Base-by-base conservation (phyloP, 2,329 filamentous ascomycete genomes). In the Colletotrichum tamarilloi region DNA sequence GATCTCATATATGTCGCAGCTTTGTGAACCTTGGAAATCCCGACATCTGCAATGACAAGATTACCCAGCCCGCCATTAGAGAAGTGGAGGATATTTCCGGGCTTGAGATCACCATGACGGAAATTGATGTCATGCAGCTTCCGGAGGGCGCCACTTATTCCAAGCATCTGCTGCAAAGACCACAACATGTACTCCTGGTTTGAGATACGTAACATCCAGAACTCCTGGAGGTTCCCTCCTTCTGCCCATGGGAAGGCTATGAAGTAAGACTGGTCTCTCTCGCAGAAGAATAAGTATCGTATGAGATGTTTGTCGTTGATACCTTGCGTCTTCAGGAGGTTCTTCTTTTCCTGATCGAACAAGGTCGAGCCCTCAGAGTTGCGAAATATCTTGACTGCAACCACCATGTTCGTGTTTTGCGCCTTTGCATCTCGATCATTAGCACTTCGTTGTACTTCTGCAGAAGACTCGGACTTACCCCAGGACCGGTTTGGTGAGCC, bases 101-200 rank as follows among this genome's bases (percentile, higher is more conserved):
- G 69, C 24, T 72, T 72, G 24, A 72, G 46, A 5, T 72, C 69
- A 1, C 69, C 69, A 16, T 72, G 69, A 2, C 69, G 63, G 14
- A 35, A 68, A 14, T 68, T 69, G 35, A 26, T 49, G 24, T 12
- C 9, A n/a, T 72, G 69, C 1, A 68, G 56, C 11, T 28, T 42
- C 8, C 28, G 16, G 5, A 72, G 26, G 7, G 63, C 69, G 5
- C 30, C 11, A 16, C 32, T 32, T 8, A 71, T n/a, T 1, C 68
- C 68, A 12, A 55, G 53, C 22, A 72, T 62, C 53, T 72, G 69
- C 19, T 62, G 49, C 12, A 72, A 14, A 7, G 56, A 60, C 64
- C 64, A 67, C 2, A 53, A 11, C 9, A 60, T 26, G 4, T 62
- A 16, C 22, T 26, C 11, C 5, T 26, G 19, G 6, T 11, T 28